Percentiles rank a stretch among this genome's conserved stretches.
phyloP scores from a whole-genome alignment of 2,329 filamentous ascomycete species.

The Fusarium buxicola region DNA sequence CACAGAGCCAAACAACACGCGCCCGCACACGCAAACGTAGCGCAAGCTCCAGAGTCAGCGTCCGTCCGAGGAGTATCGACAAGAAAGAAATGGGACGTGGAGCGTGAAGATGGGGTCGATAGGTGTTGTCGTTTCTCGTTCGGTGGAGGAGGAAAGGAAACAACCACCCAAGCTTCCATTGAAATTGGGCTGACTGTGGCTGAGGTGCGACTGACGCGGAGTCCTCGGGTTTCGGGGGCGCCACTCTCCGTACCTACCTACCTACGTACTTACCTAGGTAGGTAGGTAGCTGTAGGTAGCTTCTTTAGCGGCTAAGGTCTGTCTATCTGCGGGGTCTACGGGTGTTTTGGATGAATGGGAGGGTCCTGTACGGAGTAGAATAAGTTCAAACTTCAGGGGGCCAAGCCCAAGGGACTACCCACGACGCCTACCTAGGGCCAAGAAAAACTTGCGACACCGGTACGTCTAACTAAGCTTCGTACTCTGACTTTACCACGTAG shows the following conservation, averaged over 20 bases:
- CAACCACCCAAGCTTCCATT: background rate
- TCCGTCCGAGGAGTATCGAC: background rate
- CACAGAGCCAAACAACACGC: background rate
- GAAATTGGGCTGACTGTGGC: slow-evolving; percentile 39
- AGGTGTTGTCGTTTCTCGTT: background rate
- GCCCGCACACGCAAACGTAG: slow-evolving; percentile 10
- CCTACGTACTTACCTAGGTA: no score
- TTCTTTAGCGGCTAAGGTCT: background rate
- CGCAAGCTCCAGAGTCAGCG: background rate
- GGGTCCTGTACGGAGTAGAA: no score
- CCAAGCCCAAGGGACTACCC: background rate
- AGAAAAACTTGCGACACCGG: no score
- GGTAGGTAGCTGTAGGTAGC: no score
- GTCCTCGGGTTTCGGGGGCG: no score
- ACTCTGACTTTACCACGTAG: no score
- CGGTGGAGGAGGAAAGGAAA: slow-evolving; percentile 27
- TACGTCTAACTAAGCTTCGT: no score
- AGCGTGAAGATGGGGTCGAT: slow-evolving; percentile 2
- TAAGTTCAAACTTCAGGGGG: background rate
- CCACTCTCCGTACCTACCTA: background rate
- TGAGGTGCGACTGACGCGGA: slow-evolving; percentile 12
- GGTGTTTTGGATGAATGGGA: slow-evolving; percentile 2
- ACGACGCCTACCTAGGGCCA: no score
- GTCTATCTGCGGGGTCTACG: slow-evolving; percentile 1
- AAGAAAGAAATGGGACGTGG: slow-evolving; percentile 1